A percentile compares a stretch with the other conserved stretches of the same genome.
These are phyloP conservation scores for Colletotrichum sp. DNA, from an alignment of 2,329 filamentous ascomycete species.

Conservation along the genomic window DNA sequence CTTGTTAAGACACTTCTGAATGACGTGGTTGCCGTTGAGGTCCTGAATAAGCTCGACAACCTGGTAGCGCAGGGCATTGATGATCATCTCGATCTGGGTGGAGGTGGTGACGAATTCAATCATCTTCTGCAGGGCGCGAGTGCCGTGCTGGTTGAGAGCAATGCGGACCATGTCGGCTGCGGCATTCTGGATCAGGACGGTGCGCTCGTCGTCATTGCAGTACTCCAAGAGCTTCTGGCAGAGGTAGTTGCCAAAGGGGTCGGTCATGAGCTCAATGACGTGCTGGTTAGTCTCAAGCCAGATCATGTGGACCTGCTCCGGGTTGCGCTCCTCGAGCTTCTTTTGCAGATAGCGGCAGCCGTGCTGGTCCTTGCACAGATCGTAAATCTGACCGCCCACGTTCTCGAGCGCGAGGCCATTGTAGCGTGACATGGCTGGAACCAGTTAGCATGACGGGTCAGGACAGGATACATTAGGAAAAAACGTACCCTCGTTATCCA, in stretches of 20 bases:
- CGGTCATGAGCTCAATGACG: slow-evolving; percentile 97
- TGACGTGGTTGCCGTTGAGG: slow-evolving; percentile 97
- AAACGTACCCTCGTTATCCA: slow-evolving; percentile 71
- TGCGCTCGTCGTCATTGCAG: slow-evolving; percentile 94
- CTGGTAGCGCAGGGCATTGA: slow-evolving; percentile 78
- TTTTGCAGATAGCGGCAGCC: slow-evolving; percentile 96
- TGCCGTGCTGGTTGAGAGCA: slow-evolving; percentile 96
- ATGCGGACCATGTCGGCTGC: slow-evolving; percentile 88
- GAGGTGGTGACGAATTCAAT: slow-evolving; percentile 93
- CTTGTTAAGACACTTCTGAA: slow-evolving; percentile 98
- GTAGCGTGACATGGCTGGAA: slow-evolving; percentile 75
- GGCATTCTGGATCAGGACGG: slow-evolving; percentile 88
- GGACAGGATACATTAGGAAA: not conserved
- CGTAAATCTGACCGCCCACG: slow-evolving; percentile 83
- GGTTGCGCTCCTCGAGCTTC: slow-evolving; percentile 89
- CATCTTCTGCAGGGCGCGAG: slow-evolving; percentile 97
- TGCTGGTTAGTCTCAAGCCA: slow-evolving; percentile 93
- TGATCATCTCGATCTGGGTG: slow-evolving; percentile 87
- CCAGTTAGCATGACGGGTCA: slow-evolving; percentile 30
- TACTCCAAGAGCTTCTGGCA: slow-evolving; percentile 98
- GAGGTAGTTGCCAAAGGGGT: slow-evolving; percentile 98
- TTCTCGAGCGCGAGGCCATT: slow-evolving; percentile 83
- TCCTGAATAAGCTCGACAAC: slow-evolving; percentile 97
- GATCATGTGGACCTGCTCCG: slow-evolving; percentile 87
- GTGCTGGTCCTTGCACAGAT: slow-evolving; percentile 96